Evolutionary conservation across 495 filamentous ascomycete species (phyloP), one percentile per base, ranked within the genome.

Genomic region (Penicillium steckii): DNA sequence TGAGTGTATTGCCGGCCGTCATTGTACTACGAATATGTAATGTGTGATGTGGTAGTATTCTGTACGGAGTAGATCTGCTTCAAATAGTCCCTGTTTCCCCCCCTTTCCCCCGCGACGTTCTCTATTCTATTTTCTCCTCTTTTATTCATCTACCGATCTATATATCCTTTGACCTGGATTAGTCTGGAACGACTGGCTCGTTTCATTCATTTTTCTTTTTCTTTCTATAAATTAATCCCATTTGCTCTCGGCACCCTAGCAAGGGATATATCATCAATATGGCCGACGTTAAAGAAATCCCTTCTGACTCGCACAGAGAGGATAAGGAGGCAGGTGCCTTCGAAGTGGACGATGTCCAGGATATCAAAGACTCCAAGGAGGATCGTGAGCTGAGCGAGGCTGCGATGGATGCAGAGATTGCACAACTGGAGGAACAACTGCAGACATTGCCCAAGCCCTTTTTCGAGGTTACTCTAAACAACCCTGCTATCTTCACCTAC

Each of bases 401-500:
- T 7, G 71, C 60, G 13, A 73, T 74, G 68, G 62, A 74, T 35
- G 59, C 66, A 2, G 69, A 73, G 45, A 38, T 74, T 7, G 45
- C 53, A 15, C 60, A 63, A 33, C 63, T 75, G 1, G 72, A 75
- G 55, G 59, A 57, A 9, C 58, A 68, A 40, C 30, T 67, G 21
- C 61, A 57, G 22, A 41, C 52, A 6, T 8, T 68, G 22, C 71
- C 67, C 46, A 60, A 59, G 52, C 44, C 64, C n/a, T 53, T 57
- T 33, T 60, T 72, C 22, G 60, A 69, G 18, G 37, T 72, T 19
- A 64, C 54, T 2, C 41, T 70, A 25, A 51, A 63, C 32, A 74
- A 73, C 53, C 76, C 76, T 0, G 66, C 63, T 29, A 32, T 63
- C 38, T 85, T 83, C 56, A 84, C 80, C 27, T 84, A 73, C 60